Percentiles rank a stretch among this genome's conserved stretches.
Evolutionary conservation across 2,329 filamentous ascomycete genomes (phyloP).

Genomic region (Penicillium sp.): DNA sequence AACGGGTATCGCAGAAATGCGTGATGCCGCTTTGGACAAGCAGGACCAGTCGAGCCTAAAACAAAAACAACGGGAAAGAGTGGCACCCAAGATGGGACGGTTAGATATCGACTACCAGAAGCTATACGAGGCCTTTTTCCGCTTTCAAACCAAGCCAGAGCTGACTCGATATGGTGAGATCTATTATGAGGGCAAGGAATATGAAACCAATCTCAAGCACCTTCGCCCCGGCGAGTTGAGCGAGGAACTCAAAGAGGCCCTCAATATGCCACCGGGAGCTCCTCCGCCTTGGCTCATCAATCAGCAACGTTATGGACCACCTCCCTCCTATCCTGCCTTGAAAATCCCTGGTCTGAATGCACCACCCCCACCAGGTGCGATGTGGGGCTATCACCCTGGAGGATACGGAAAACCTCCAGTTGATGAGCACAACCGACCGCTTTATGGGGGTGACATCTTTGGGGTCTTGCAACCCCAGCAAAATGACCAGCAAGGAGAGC

Average conservation of each 20-base stretch:
- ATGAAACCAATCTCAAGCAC: slow-evolving; percentile 90
- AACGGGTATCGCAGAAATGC: slow-evolving; percentile 97
- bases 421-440: slow-evolving; percentile 85
- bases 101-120: slow-evolving; percentile 98
- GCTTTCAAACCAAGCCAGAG: slow-evolving; percentile 93
- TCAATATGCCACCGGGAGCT: slow-evolving; percentile 89
- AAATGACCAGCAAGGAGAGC: slow-evolving; percentile 67
- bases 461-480: slow-evolving; percentile 68
- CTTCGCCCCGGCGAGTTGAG: slow-evolving; percentile 86
- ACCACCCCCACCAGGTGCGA: slow-evolving; percentile 81
- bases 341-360: slow-evolving; percentile 94
- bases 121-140: slow-evolving; percentile 97
- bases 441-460: slow-evolving; percentile 94
- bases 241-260: slow-evolving; percentile 84
- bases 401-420: slow-evolving; percentile 95
- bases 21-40: slow-evolving; percentile 93
- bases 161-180: slow-evolving; percentile 95
- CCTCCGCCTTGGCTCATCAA: slow-evolving; percentile 98
- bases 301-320: slow-evolving; percentile 89
- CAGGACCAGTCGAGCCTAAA: slow-evolving; percentile 89
- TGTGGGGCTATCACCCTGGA: slow-evolving; percentile 94
- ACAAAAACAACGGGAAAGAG: slow-evolving; percentile 91
- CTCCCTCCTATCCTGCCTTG: slow-evolving; percentile 91
- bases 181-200: slow-evolving; percentile 99
- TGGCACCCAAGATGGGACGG: slow-evolving; percentile 94